Evolutionary conservation across 768 basidiomycete genomes (phyloP), one percentile per base, ranked within the genome.

Genomic region (Imleria badia): DNA sequence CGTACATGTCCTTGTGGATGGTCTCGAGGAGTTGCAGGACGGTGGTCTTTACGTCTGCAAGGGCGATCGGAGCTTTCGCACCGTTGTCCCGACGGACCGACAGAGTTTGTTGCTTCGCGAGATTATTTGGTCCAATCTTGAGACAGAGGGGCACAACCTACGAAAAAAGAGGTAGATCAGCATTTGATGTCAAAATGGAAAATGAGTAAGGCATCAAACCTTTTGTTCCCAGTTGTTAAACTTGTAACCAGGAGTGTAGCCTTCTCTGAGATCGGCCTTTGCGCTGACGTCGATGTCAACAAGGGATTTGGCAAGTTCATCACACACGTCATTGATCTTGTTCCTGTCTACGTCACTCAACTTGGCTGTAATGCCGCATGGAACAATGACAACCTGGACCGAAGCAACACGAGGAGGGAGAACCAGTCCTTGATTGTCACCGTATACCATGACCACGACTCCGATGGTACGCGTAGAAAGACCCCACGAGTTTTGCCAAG

Each of bases 181-280:
- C 5, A 2, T 41, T 45, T 9, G 12, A 14, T 12, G 39, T 44
- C 36, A 55, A 15, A 58, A 34, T 26, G 17, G 19, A 22, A 30
- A 26, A 13, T 38, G 14, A 33, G 5, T 29, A 39, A 48, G 46
- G 40, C 13, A 52, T 55, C 73, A 44, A 56, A 90, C 93, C 84
- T 96, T 92, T 74, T 98, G 89, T 77, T 99, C 97, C 94, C 96
- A 98, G 66, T 98, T 93, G 69, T 98, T 97, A 78, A 97, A 99
- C 76, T 99, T 99, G 78, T 89, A 98, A 30, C 97, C 97, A 10
- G 97, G 97, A 30, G 96, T 98, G 73, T 98, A 97, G 9, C 91
- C 94, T 5, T 98, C 97, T 55, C 96, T 78, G 58, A 94, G 76
- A 76, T 99, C 97, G 2, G 92, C 92, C 72, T 87, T 92, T 33